A percentile compares a stretch with the other conserved stretches of the same genome.
These are phyloP conservation scores for Bipolaris gigantea DNA, from an alignment of 2,329 filamentous ascomycete genomes.

Conservation along the genomic window DNA sequence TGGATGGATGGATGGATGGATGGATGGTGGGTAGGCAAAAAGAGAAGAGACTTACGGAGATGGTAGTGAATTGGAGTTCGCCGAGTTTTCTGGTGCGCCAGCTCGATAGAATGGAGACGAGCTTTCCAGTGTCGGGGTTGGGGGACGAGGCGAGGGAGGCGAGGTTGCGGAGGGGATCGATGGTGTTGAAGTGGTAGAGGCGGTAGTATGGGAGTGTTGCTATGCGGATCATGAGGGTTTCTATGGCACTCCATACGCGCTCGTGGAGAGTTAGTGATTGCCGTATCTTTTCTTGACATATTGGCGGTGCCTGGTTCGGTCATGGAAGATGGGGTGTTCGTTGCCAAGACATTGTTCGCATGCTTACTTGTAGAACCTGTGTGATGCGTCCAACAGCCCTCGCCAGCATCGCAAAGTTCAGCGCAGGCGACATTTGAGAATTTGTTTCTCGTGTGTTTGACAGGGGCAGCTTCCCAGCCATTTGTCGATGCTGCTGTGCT, in stretches of 20 bases:
- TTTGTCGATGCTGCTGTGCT: not conserved
- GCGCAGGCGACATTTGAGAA: not conserved
- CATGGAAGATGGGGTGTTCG: not conserved
- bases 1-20: too few relatives aligned
- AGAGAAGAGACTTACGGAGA: not conserved
- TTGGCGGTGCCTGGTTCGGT: too few relatives aligned
- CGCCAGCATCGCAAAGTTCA: not conserved
- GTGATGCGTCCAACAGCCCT: not conserved
- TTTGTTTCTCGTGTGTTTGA: not conserved
- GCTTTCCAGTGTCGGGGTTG: too few relatives aligned
- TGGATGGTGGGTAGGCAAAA: not conserved
- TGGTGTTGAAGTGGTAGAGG: constrained; percentile 1
- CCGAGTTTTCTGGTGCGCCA: not conserved
- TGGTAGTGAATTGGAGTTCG: not conserved
- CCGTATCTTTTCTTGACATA: not conserved
- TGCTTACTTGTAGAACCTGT: not conserved
- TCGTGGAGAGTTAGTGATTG: not conserved
- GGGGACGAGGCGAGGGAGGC: not conserved
- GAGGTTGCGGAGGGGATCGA: not conserved
- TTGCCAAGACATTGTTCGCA: not conserved
- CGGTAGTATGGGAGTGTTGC: not conserved
- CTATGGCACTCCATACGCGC: not conserved
- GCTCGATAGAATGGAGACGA: not conserved
- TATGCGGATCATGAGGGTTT: not conserved
- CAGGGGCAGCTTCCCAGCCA: not conserved